Evolutionary conservation across 2,329 filamentous ascomycete genomes (phyloP), one percentile per base, ranked within the genome.

Genomic region (Fusarium marasasianum): DNA sequence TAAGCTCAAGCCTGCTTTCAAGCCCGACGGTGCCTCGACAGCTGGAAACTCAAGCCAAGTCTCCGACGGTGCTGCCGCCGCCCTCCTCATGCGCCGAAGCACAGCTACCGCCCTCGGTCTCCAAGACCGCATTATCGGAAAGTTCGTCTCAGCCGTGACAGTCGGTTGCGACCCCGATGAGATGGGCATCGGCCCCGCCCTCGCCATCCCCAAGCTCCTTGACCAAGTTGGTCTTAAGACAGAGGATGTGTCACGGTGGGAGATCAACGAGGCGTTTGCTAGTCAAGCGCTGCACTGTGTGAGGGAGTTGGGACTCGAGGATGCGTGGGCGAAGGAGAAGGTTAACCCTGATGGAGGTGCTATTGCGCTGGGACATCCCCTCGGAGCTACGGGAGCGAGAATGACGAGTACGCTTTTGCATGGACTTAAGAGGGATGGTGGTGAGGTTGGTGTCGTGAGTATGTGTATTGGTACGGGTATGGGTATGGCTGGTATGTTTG

Each of bases 321-420:
- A 84, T 78, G 89, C 79, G 75, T 91, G 86, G 84, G 88, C 91
- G 76, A 83, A 89, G 63, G 90, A 89, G 13, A 92, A 89, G 83
- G 93, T 98, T 24, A 98, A 98, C 83, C 94, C 94, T 1, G 95
- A 97, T 78, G 96, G 96, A 69, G 95, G 96, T 38, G 96, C 95
- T 6, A 98, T 98, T 82, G 95, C 96, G n/a, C 84, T 98, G 31
- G 96, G 96, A 4, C 96, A 98, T 82, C 95, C 95, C 11, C 87
- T 98, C 3, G 95, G 96, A 53, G 95, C 95, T 38, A 98, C 95
- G 10, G 94, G 94, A 40, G 94, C 93, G 37, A 87, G 95, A 75
- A 92, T 97, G 88, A 84, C 95, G 77, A 91, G 91, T 54, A 96
- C 93, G 57, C 82, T 96, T 75, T 76, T 87, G 77, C 89, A 86